Evolutionary conservation across 257 asterid genomes (phyloP).

Genomic region (Capsicum chinense): DNA sequence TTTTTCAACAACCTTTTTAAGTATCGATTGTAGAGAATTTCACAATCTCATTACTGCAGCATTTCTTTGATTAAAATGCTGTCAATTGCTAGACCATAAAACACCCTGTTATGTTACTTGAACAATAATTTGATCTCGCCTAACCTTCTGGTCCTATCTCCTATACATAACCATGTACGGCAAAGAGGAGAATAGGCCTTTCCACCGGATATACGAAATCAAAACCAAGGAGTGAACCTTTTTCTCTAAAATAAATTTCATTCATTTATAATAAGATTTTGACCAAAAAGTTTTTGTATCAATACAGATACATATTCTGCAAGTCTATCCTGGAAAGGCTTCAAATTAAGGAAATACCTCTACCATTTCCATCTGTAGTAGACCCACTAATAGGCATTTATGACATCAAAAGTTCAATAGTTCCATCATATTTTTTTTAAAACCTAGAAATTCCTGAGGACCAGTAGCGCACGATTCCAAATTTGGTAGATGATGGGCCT

Average conservation of each 20-base stretch:
- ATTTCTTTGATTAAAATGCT: conserved; percentile 2
- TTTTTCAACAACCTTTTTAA: not conserved
- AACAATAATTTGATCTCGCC: not conserved
- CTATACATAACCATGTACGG: not conserved
- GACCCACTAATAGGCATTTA: not conserved
- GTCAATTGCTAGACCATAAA: not conserved
- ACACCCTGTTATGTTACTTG: conserved; percentile 1
- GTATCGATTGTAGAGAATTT: not conserved
- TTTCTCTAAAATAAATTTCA: conserved; percentile 8
- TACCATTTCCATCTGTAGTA: conserved; percentile 15
- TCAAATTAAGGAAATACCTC: conserved; percentile 24
- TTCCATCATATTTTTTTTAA: not conserved
- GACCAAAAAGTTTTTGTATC: conserved; percentile 7
- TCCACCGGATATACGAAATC: not conserved
- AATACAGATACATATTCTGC: not conserved
- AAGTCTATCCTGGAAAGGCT: not conserved
- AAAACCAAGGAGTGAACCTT: conserved; percentile 9
- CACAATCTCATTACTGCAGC: not conserved
- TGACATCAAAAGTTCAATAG: conserved; percentile 27
- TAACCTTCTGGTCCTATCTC: not conserved
- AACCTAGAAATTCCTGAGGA: not conserved
- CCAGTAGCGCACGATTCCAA: not conserved
- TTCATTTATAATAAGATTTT: not conserved
- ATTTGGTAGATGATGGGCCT: not conserved
- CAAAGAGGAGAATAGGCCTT: conserved; percentile 5